Evolutionary conservation across 495 filamentous ascomycete species (phyloP).

Genomic region (Evernia prunastri): DNA sequence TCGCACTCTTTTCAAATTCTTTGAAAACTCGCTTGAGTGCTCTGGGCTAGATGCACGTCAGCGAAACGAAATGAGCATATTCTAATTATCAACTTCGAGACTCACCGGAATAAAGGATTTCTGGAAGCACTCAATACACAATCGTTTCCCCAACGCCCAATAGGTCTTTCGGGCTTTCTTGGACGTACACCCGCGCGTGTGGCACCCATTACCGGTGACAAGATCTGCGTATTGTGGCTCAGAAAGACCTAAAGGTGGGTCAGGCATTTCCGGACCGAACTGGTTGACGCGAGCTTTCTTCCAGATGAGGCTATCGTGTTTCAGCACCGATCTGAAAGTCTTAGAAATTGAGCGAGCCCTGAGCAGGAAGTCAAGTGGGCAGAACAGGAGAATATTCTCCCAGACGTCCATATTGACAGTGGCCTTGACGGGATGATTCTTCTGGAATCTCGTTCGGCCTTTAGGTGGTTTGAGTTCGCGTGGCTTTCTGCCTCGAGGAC

Average conservation of each 20-base stretch:
- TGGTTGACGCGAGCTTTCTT: constrained; percentile 13
- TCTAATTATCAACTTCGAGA: neutral
- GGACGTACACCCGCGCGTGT: constrained; percentile 17
- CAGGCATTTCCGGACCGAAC: constrained; percentile 23
- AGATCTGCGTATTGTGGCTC: constrained; percentile 26
- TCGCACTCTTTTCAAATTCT: neutral
- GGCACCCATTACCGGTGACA: constrained; percentile 23
- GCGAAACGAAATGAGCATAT: neutral
- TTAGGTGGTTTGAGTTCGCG: constrained; percentile 13
- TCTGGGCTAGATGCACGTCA: neutral
- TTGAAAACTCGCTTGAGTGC: neutral
- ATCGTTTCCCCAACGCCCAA: constrained; percentile 25
- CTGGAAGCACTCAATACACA: constrained; percentile 20
- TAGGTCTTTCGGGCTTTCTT: constrained; percentile 22
- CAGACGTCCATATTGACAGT: constrained; percentile 19
- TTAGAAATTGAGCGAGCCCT: constrained; percentile 10
- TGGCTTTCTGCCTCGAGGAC: constrained; percentile 7
- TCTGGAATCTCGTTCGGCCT: constrained; percentile 21
- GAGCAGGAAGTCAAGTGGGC: constrained; percentile 18
- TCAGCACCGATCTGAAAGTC: constrained; percentile 11
- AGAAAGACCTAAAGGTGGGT: constrained; percentile 19
- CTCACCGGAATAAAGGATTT: constrained; percentile 20
- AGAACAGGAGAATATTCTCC: constrained; percentile 19
- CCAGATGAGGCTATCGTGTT: constrained; percentile 12
- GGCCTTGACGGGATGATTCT: constrained; percentile 19